Evolutionary conservation across 2,329 filamentous ascomycete genomes (phyloP), one percentile per base, ranked within the genome.

Genomic region (Beauveria bassiana): DNA sequence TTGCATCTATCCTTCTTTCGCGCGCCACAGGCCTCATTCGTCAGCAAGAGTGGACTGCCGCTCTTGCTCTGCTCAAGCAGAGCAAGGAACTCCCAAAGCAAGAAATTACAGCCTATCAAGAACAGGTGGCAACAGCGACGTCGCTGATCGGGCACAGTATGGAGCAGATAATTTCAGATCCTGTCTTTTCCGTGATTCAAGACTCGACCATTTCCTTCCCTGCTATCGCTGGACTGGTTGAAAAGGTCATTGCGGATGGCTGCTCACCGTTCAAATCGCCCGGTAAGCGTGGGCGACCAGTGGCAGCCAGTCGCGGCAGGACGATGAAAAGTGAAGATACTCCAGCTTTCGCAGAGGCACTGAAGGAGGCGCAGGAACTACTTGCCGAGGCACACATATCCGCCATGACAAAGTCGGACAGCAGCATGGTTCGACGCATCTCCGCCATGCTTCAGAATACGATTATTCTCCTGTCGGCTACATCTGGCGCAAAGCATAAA

Each of bases 141-240:
- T 85, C 88, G 51, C 81, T 89, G 49, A 78, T 91, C 63, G 81
- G 85, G 18, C 82, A 88, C 71, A 89, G 87, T 64, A 79, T 89
- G 68, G 84, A 88, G 52, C 82, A 88, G 68, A 90, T 96, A 78
- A 82, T 86, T 14, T 82, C 83, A 5, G 90, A 96, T 72, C 87
- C 93, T 3, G 88, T 95, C 3, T 96, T 93, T 72, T 96, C 91
- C 20, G 89, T 93, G 10, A 82, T 98, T 18, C 90, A 93, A 51
- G 95, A 99, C 68, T 97, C 95, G 0, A 96, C 92, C 0, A 86
- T 97, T 28, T 96, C 92, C 0, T 88, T 93, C 63, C 91, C 93
- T 1, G 86, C 90, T 0, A 79, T 93, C 43, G 76, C 77, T 26
- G 70, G 72, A 65, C 71, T 74, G 31, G 68, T 75, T 28, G 81